Conservation (phyloP, 805 yeast species). For the Cyberlindnera saturnus region DNA sequence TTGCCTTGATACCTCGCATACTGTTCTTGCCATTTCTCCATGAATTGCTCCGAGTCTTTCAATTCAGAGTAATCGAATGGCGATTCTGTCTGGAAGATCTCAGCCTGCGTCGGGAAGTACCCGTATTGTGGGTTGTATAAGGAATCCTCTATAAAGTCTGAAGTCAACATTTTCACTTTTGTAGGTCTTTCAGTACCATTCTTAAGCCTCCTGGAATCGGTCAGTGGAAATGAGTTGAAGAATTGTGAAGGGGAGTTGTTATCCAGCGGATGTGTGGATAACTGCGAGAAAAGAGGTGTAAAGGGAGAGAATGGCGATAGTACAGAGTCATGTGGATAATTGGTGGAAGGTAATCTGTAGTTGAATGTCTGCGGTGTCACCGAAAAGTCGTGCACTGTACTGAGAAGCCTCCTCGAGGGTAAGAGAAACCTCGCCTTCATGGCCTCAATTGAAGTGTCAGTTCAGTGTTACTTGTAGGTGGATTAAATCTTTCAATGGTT, state of each 20-base stretch:
- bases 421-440: not conserved
- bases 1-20: conserved; percentile 45
- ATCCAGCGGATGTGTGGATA: conserved; percentile 15
- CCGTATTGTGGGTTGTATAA: conserved; percentile 79
- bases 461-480: too few species aligned
- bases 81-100: conserved; percentile 60
- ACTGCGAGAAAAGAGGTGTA: conserved; percentile 8
- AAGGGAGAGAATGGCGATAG: conserved; percentile 11
- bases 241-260: conserved; percentile 12
- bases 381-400: conserved; percentile 16
- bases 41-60: conserved; percentile 60
- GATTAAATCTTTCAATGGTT: too few species aligned
- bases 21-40: conserved; percentile 59
- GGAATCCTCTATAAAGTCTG: conserved; percentile 82
- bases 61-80: conserved; percentile 60
- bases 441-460: too few species aligned
- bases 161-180: conserved; percentile 60
- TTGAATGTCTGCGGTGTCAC: conserved; percentile 16
- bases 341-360: conserved; percentile 15
- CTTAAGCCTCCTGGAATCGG: conserved; percentile 18
- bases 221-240: conserved; percentile 19
- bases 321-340: conserved; percentile 11
- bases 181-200: conserved; percentile 41
- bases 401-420: not conserved
- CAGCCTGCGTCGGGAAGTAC: conserved; percentile 72